Evolutionary conservation across 208 protist species (phyloP).

Genomic region (Trypanosoma scelopori): DNA sequence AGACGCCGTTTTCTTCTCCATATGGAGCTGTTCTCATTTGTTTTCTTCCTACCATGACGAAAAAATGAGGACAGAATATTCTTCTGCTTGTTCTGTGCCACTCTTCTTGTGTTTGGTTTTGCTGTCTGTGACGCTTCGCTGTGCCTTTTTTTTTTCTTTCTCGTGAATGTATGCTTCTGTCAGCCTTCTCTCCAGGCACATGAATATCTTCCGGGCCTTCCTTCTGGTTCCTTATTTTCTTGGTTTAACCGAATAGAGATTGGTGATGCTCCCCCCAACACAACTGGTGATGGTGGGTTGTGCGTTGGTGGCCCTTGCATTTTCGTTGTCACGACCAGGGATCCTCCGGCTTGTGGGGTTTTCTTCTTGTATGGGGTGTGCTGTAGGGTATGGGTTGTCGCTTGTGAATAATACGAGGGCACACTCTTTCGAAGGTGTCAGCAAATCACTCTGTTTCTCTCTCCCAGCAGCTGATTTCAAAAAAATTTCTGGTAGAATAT

Average conservation of each 20-base stretch:
- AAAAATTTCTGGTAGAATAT: slow-evolving; percentile 48
- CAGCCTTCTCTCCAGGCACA: too few species aligned
- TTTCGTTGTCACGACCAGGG: not conserved
- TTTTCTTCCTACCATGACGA: too few species aligned
- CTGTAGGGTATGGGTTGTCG: slow-evolving; percentile 37
- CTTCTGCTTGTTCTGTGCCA: too few species aligned
- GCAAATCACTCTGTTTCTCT: slow-evolving; percentile 33
- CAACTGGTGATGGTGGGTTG: not conserved
- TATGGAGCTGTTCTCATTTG: too few species aligned
- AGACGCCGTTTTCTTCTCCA: too few species aligned
- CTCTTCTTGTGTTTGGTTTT: too few species aligned
- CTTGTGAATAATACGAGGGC: slow-evolving; percentile 51
- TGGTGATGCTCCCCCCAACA: not conserved
- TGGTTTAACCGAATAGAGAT: too few species aligned
- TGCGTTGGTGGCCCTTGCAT: not conserved
- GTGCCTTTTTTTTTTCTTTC: too few species aligned
- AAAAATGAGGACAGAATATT: too few species aligned
- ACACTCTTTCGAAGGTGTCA: slow-evolving; percentile 56
- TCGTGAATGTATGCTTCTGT: too few species aligned
- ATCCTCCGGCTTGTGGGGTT: slow-evolving; percentile 10
- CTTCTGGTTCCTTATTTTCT: not conserved
- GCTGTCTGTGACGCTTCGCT: too few species aligned
- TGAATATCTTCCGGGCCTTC: too few species aligned
- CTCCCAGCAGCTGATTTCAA: slow-evolving; percentile 47
- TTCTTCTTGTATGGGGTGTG: slow-evolving; percentile 10